phyloP scores from a whole-genome alignment of 305 asterid genomes.

The Coffea humblotiana region DNA sequence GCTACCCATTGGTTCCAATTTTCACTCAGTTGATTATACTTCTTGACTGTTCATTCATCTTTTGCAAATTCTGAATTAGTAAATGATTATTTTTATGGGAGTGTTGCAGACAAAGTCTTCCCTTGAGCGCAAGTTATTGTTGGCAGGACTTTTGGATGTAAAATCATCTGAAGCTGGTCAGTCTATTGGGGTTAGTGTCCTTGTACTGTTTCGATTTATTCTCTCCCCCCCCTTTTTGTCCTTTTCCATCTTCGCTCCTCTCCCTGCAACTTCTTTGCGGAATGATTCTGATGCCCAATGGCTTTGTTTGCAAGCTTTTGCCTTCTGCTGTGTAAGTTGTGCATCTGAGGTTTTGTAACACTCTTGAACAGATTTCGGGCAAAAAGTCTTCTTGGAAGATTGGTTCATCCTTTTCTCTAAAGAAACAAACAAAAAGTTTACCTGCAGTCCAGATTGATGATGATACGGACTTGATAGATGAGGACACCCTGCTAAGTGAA shows the following conservation, averaged over 20 bases:
- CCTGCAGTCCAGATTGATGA: constrained; percentile 78
- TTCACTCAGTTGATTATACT: neutral
- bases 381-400: constrained; percentile 90
- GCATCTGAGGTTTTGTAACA: constrained; percentile 7
- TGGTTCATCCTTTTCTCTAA: constrained; percentile 84
- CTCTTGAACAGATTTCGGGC: constrained; percentile 46
- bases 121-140: constrained; percentile 65
- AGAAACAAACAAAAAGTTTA: constrained; percentile 47
- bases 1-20: neutral
- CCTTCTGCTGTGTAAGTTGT: constrained; percentile 6
- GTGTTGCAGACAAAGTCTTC: constrained; percentile 53
- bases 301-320: neutral
- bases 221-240: neutral
- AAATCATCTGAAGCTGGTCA: constrained; percentile 44
- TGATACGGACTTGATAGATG: constrained; percentile 87
- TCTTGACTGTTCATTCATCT: neutral
- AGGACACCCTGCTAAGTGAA: constrained; percentile 90
- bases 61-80: neutral
- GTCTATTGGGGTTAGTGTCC: constrained; percentile 57
- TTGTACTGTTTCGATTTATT: neutral
- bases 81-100: neutral
- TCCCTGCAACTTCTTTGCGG: neutral
- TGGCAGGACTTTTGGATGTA: constrained; percentile 79
- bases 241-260: neutral
- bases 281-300: neutral